Evolutionary conservation across 2,329 filamentous ascomycete species (phyloP).

Genomic region (Aspergillus luchuensis): DNA sequence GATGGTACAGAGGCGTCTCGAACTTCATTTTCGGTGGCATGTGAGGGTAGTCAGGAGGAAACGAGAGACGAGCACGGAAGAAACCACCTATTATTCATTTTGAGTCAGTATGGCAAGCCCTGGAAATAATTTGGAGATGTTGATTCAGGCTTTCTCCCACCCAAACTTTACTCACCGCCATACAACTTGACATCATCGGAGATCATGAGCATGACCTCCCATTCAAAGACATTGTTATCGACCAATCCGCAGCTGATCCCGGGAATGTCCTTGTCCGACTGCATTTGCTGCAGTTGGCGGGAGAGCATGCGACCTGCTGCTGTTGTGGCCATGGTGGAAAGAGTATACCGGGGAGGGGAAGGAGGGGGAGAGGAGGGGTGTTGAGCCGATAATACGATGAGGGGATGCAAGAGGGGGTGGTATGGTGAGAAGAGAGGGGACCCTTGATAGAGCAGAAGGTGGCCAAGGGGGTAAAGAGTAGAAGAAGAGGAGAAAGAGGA

Average conservation of each 20-base stretch:
- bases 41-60: conserved; percentile 83
- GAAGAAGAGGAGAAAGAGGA: not conserved
- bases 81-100: conserved; percentile 68
- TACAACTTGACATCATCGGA: conserved; percentile 92
- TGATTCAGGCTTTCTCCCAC: too few relatives aligned
- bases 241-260: conserved; percentile 92
- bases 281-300: conserved; percentile 92
- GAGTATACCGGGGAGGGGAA: not conserved
- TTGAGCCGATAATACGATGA: not conserved
- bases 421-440: not conserved
- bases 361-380: not conserved
- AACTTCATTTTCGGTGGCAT: conserved; percentile 89
- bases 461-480: not conserved
- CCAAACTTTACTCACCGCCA: conserved; percentile 64
- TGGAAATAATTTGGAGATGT: not conserved
- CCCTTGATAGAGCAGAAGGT: not conserved
- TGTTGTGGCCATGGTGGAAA: conserved; percentile 45
- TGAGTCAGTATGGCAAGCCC: too few relatives aligned
- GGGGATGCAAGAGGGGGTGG: not conserved
- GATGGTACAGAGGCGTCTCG: conserved; percentile 84
- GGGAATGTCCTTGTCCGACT: conserved; percentile 84
- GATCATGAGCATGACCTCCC: conserved; percentile 99
- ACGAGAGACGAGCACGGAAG: conserved; percentile 81
- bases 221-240: conserved; percentile 87
- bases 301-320: conserved; percentile 64